phyloP scores from a whole-genome alignment of 2,329 filamentous ascomycete genomes.

The Fusarium vanettenii region DNA sequence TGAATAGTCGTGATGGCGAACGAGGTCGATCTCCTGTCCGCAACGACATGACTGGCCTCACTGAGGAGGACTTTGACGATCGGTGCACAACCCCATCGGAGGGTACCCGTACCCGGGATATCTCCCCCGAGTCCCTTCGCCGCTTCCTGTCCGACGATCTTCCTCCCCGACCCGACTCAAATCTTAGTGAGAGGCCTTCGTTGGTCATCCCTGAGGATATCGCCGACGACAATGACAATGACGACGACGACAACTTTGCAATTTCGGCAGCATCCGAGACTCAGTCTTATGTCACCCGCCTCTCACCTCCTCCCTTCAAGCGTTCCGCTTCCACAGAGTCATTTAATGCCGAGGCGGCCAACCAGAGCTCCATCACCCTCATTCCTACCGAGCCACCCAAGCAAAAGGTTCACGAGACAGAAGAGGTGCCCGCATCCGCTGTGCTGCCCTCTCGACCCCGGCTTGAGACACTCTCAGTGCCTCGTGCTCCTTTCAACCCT shows the following conservation, averaged over 20 bases:
- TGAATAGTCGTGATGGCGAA: constrained; percentile 48
- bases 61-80: constrained; percentile 23
- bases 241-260: constrained; percentile 74
- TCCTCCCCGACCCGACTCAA: constrained; percentile 44
- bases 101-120: constrained; percentile 59
- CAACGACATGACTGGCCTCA: constrained; percentile 24
- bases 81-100: constrained; percentile 49
- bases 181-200: constrained; percentile 45
- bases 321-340: constrained; percentile 49
- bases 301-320: constrained; percentile 66
- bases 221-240: constrained; percentile 56
- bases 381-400: constrained; percentile 33
- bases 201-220: constrained; percentile 52
- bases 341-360: constrained; percentile 34
- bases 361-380: constrained; percentile 41
- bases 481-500: constrained; percentile 45
- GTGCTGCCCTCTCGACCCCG: constrained; percentile 35
- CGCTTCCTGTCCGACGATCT: constrained; percentile 63
- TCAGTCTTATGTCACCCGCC: constrained; percentile 56
- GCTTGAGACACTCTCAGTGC: constrained; percentile 37
- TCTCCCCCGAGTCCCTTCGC: constrained; percentile 67
- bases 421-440: constrained; percentile 32
- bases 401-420: constrained; percentile 14
- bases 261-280: constrained; percentile 60
- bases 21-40: constrained; percentile 48